phyloP scores from a whole-genome alignment of 2,329 filamentous ascomycete genomes.

The Nakataea oryzae region DNA sequence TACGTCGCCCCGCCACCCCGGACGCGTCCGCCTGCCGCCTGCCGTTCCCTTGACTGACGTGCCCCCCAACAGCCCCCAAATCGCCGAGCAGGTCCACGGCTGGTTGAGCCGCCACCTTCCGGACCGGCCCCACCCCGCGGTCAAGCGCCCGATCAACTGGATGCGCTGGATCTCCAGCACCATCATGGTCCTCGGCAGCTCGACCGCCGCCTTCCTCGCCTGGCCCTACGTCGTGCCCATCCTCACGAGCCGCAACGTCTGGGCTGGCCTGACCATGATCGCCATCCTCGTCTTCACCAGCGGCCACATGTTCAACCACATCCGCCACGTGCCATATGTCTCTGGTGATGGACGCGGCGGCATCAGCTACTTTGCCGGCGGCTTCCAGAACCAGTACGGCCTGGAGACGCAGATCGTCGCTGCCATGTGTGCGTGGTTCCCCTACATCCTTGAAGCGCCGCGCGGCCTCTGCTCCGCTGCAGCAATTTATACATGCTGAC shows the following conservation, averaged over 20 bases:
- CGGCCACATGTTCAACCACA: slow-evolving; percentile 99
- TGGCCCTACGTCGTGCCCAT: slow-evolving; percentile 73
- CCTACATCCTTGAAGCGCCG: not conserved
- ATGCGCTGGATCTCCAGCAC: slow-evolving; percentile 58
- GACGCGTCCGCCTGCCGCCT: not conserved
- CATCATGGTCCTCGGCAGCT: slow-evolving; percentile 56
- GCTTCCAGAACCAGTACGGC: slow-evolving; percentile 90
- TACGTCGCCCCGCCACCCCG: slow-evolving; percentile 28
- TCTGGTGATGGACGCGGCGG: slow-evolving; percentile 74
- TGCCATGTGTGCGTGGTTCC: slow-evolving; percentile 63
- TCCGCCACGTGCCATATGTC: slow-evolving; percentile 90
- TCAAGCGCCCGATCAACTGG: slow-evolving; percentile 83
- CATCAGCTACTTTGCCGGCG: slow-evolving; percentile 79
- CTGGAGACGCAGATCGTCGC: slow-evolving; percentile 94
- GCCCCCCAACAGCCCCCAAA: slow-evolving; percentile 45
- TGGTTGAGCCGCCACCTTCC: slow-evolving; percentile 75
- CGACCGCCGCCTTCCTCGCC: slow-evolving; percentile 60
- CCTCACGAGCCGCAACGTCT: slow-evolving; percentile 82
- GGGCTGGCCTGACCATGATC: slow-evolving; percentile 84
- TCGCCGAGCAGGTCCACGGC: slow-evolving; percentile 65
- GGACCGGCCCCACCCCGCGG: slow-evolving; percentile 64
- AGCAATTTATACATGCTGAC: not conserved
- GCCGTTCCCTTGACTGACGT: not conserved
- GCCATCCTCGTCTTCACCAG: slow-evolving; percentile 86
- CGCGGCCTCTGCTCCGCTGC: not conserved